Percentiles rank a stretch among this genome's conserved stretches.
phyloP scores from a whole-genome alignment of 2,329 filamentous ascomycete species.

The Paracorniculantispora psalliotae region DNA sequence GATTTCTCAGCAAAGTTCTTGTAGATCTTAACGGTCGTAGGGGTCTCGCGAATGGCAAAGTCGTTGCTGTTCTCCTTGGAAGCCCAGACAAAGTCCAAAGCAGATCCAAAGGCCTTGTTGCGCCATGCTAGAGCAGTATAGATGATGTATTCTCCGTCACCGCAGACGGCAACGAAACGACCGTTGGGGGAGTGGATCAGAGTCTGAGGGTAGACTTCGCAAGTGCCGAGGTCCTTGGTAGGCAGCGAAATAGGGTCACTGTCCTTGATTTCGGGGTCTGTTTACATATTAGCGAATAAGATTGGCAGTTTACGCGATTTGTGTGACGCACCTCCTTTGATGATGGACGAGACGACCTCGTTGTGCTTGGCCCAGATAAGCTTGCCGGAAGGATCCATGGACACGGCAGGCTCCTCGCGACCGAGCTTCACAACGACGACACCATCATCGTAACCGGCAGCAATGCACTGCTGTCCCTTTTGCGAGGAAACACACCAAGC shows the following conservation, averaged over 20 bases:
- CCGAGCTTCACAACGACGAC: constrained; percentile 98
- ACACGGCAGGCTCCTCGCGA: constrained; percentile 92
- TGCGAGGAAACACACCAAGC: constrained; percentile 98
- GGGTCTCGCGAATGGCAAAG: constrained; percentile 91
- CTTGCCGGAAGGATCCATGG: constrained; percentile 95
- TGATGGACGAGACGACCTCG: constrained; percentile 89
- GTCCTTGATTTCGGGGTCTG: constrained; percentile 78
- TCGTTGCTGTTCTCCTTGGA: constrained; percentile 98
- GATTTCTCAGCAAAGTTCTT: constrained; percentile 94
- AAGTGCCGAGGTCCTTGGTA: constrained; percentile 91
- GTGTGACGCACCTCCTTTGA: constrained; percentile 64
- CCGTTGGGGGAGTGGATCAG: constrained; percentile 95
- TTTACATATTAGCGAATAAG: constrained; percentile 24
- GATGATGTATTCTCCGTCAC: constrained; percentile 98
- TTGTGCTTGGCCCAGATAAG: constrained; percentile 94
- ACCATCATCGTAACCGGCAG: constrained; percentile 95
- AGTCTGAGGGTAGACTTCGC: constrained; percentile 94
- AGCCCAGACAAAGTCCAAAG: constrained; percentile 94
- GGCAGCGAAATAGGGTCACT: constrained; percentile 80
- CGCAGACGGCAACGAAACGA: constrained; percentile 74
- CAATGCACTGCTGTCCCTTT: constrained; percentile 87
- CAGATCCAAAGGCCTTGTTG: constrained; percentile 95
- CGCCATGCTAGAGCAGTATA: constrained; percentile 95
- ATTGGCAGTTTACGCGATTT: neutral
- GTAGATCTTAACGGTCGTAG: constrained; percentile 93